phyloP scores from a whole-genome alignment of 257 asterid genomes.

The Forsythia suspensa region DNA sequence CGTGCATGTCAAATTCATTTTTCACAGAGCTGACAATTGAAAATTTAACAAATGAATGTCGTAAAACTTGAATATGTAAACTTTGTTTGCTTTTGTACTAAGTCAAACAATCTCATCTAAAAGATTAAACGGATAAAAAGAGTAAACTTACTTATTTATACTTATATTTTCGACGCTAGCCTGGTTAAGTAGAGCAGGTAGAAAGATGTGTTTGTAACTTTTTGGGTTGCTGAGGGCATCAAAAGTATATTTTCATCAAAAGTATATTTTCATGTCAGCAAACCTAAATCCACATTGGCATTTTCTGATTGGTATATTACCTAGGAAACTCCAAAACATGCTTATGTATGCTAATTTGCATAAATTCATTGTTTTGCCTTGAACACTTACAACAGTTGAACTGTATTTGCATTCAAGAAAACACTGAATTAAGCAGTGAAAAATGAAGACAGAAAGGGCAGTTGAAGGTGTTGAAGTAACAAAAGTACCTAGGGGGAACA shows the following conservation, averaged over 20 bases:
- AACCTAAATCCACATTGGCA: conserved; percentile 42
- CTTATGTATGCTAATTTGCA: conserved; percentile 30
- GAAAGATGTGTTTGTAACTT: background rate
- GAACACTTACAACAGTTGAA: conserved; percentile 8
- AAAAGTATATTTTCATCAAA: conserved; percentile 41
- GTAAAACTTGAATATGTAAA: background rate
- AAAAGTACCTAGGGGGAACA: conserved; percentile 19
- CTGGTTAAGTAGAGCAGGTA: conserved; percentile 22
- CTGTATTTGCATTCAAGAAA: background rate
- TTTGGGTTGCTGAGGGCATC: conserved; percentile 26
- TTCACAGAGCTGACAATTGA: background rate
- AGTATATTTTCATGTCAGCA: conserved; percentile 29
- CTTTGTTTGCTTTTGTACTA: background rate
- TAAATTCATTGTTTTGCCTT: background rate
- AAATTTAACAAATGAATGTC: background rate
- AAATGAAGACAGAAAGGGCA: conserved; percentile 49
- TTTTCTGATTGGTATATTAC: conserved; percentile 22
- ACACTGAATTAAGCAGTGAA: background rate
- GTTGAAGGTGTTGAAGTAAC: conserved; percentile 28
- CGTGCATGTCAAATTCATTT: background rate
- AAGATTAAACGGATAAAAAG: background rate
- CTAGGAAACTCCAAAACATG: conserved; percentile 32
- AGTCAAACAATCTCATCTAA: background rate
- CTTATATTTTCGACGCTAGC: background rate
- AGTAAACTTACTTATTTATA: background rate